Percentiles rank a stretch among this genome's conserved stretches.
phyloP scores from a whole-genome alignment of 139 green algal genomes.

The Diplosphaera chodatii region DNA sequence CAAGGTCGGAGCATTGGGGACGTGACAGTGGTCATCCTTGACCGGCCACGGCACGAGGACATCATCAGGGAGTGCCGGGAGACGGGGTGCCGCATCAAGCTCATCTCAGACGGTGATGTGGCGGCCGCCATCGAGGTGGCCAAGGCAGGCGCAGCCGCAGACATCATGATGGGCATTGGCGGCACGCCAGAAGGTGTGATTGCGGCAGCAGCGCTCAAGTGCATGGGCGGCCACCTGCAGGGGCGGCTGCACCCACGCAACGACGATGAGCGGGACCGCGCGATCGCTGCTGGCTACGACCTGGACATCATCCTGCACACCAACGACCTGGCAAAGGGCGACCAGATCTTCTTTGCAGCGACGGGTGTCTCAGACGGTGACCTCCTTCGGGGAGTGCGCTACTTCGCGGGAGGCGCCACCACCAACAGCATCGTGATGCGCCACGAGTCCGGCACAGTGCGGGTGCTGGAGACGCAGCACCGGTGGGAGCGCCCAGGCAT shows the following conservation, averaged over 20 bases:
- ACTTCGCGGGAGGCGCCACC: constrained; percentile 47
- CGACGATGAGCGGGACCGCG: constrained; percentile 49
- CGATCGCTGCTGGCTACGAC: constrained; percentile 40
- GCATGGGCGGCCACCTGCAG: constrained; percentile 66
- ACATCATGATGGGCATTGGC: constrained; percentile 68
- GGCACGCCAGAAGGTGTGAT: constrained; percentile 60
- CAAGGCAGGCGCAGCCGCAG: constrained; percentile 51
- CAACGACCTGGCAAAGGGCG: constrained; percentile 35
- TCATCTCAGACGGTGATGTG: constrained; percentile 66
- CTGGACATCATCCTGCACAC: constrained; percentile 28
- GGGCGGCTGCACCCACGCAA: constrained; percentile 58
- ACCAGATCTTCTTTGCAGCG: constrained; percentile 72
- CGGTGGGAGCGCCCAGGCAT: constrained; percentile 27
- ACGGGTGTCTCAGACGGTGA: constrained; percentile 76
- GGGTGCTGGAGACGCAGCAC: constrained; percentile 63
- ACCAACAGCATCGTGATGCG: constrained; percentile 81
- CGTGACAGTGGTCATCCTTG: constrained; percentile 70
- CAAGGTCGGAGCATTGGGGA: constrained; percentile 26
- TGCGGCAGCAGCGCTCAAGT: constrained; percentile 63
- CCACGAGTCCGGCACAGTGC: constrained; percentile 56
- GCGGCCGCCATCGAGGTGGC: constrained; percentile 66
- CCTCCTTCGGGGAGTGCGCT: constrained; percentile 64
- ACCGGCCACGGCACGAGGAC: constrained; percentile 59
- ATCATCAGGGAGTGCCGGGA: constrained; percentile 56
- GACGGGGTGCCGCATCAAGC: constrained; percentile 63